These are phyloP conservation scores for Mallotus repandus DNA, from an alignment of 441 rosid genomes.

Conservation along the genomic window DNA sequence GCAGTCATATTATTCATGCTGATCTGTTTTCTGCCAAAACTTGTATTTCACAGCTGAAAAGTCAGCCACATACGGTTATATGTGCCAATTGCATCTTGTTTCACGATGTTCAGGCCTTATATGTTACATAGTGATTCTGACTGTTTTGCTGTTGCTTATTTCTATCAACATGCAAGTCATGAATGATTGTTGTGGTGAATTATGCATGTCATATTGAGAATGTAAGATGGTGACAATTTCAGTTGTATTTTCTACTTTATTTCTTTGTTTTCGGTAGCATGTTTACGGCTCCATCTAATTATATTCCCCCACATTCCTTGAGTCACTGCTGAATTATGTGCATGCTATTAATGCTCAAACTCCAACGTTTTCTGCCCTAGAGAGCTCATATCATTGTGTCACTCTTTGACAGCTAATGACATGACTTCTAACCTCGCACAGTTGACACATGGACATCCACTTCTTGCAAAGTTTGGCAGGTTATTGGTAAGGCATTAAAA, in stretches of 20 bases:
- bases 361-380: slow-evolving; percentile 15
- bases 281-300: background rate
- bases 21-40: background rate
- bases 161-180: slow-evolving; percentile 6
- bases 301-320: too few relatives aligned
- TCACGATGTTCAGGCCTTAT: background rate
- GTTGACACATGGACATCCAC: slow-evolving; percentile 52
- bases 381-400: slow-evolving; percentile 22
- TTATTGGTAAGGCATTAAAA: slow-evolving; percentile 60
- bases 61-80: background rate
- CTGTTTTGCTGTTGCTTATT: background rate
- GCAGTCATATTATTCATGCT: background rate
- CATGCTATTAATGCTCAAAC: background rate
- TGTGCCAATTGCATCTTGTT: background rate
- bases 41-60: background rate
- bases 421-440: slow-evolving; percentile 39
- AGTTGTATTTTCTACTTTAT: background rate
- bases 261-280: slow-evolving; percentile 23
- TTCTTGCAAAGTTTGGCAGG: slow-evolving; percentile 60
- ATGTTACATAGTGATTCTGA: background rate
- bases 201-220: slow-evolving; percentile 1
- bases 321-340: background rate
- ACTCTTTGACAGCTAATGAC: slow-evolving; percentile 38
- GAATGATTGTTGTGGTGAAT: background rate
- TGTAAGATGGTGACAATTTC: background rate